A percentile compares a stretch with the other conserved stretches of the same genome.
Conservation (phyloP, 2,329 filamentous ascomycete genomes). For the Fusarium pseudocircinatum region DNA sequence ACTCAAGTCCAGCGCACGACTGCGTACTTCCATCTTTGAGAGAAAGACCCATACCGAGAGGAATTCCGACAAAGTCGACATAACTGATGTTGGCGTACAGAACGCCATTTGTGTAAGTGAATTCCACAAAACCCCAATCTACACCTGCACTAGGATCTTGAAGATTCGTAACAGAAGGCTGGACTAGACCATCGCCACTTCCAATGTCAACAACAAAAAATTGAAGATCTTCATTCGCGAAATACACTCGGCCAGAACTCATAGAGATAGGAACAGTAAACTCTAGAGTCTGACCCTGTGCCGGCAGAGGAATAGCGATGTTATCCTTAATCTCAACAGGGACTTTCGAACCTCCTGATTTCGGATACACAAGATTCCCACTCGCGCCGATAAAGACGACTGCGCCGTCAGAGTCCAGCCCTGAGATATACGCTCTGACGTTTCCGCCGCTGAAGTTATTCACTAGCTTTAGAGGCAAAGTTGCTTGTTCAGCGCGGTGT, state of each 20-base stretch:
- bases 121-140: conserved; percentile 62
- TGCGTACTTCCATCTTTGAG: conserved; percentile 50
- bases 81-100: conserved; percentile 61
- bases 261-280: conserved; percentile 55
- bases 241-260: conserved; percentile 56
- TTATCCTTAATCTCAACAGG: conserved; percentile 52
- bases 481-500: neutral
- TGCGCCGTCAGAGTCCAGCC: conserved; percentile 50
- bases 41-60: conserved; percentile 60
- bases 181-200: conserved; percentile 53
- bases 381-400: conserved; percentile 57
- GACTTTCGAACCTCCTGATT: conserved; percentile 45
- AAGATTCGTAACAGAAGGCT: conserved; percentile 58
- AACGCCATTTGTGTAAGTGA: conserved; percentile 53
- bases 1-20: conserved; percentile 52
- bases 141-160: conserved; percentile 54
- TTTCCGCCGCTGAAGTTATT: conserved; percentile 54
- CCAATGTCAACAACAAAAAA: conserved; percentile 54
- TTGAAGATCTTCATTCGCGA: conserved; percentile 53
- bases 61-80: conserved; percentile 62
- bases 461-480: conserved; percentile 49
- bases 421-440: conserved; percentile 58
- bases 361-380: conserved; percentile 55
- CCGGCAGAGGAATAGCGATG: conserved; percentile 55
- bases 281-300: conserved; percentile 48